Conservation (phyloP, 2,329 filamentous ascomycete species). For the Monosporascus sp. region DNA sequence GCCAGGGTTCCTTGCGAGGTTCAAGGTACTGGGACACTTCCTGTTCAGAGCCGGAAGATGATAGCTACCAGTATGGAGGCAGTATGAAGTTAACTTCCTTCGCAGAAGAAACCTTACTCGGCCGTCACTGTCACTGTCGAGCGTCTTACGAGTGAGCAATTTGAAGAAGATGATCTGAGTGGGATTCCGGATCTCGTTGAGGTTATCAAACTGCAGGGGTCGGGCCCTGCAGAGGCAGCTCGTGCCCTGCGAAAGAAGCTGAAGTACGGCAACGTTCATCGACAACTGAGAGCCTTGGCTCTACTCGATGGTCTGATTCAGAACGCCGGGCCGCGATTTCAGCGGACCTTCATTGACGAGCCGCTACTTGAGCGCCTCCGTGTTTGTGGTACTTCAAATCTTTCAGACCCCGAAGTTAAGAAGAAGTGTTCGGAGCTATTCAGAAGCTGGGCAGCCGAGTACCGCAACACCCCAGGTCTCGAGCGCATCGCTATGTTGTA, state of each 20-base stretch:
- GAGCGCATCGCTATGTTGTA: conserved; percentile 76
- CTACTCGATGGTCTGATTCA: conserved; percentile 91
- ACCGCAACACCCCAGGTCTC: conserved; percentile 75
- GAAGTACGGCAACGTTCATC: conserved; percentile 94
- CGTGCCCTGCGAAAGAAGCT: conserved; percentile 94
- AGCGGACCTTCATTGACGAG: conserved; percentile 83
- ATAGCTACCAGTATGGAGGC: too few relatives aligned
- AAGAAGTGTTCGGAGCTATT: conserved; percentile 86
- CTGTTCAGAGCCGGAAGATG: too few relatives aligned
- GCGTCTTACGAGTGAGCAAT: conserved; percentile 80
- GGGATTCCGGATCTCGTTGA: conserved; percentile 94
- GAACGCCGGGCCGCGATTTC: conserved; percentile 84
- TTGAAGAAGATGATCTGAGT: conserved; percentile 84
- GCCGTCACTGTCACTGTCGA: conserved; percentile 92
- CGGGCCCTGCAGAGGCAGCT: conserved; percentile 83
- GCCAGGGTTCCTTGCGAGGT: too few relatives aligned
- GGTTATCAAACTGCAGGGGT: conserved; percentile 81
- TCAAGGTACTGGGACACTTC: too few relatives aligned
- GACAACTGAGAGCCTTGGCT: conserved; percentile 81
- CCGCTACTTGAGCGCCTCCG: conserved; percentile 85
- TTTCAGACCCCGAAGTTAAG: conserved; percentile 80
- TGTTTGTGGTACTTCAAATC: conserved; percentile 76
- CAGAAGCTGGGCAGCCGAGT: conserved; percentile 76
- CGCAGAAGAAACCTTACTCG: conserved; percentile 79
- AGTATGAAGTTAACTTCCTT: not conserved